Percentiles rank a stretch among this genome's conserved stretches.
Evolutionary conservation across 768 basidiomycete species (phyloP).

Genomic region (Vararia minispora): DNA sequence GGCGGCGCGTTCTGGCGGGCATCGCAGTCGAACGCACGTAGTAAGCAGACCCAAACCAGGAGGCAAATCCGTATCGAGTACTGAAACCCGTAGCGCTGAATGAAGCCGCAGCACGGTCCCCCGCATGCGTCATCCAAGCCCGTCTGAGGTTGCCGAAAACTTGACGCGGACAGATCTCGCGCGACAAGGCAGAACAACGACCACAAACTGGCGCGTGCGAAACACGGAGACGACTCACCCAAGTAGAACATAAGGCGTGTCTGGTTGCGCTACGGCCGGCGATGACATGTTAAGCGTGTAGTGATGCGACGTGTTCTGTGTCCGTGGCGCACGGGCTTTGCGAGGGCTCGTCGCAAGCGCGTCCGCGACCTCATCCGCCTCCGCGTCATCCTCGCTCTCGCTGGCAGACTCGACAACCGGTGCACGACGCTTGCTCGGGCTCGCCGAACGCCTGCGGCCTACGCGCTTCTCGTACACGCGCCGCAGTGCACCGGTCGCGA

Average conservation of each 20-base stretch:
- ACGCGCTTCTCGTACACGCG: conserved; percentile 56
- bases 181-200: too few relatives aligned
- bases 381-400: conserved; percentile 38
- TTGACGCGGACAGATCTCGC: too few relatives aligned
- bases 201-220: too few relatives aligned
- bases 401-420: too few relatives aligned
- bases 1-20: too few relatives aligned
- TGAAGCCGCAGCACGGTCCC: too few relatives aligned
- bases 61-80: too few relatives aligned
- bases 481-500: conserved; percentile 55
- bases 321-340: conserved; percentile 23
- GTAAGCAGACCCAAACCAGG: conserved; percentile 5
- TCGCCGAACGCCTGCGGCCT: conserved; percentile 27
- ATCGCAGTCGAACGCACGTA: too few relatives aligned
- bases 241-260: conserved; percentile 71
- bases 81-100: too few relatives aligned
- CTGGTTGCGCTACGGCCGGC: conserved; percentile 41
- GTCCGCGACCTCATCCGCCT: too few relatives aligned
- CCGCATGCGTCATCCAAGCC: too few relatives aligned
- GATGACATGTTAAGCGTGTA: conserved; percentile 77
- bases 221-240: conserved; percentile 55
- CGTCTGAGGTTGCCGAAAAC: too few relatives aligned
- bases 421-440: conserved; percentile 25
- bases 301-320: conserved; percentile 59
- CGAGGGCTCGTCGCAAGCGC: conserved; percentile 5